These are phyloP conservation scores for Helianthus tuberosus DNA, from an alignment of 129 eudicot species.

Conservation along the genomic window DNA sequence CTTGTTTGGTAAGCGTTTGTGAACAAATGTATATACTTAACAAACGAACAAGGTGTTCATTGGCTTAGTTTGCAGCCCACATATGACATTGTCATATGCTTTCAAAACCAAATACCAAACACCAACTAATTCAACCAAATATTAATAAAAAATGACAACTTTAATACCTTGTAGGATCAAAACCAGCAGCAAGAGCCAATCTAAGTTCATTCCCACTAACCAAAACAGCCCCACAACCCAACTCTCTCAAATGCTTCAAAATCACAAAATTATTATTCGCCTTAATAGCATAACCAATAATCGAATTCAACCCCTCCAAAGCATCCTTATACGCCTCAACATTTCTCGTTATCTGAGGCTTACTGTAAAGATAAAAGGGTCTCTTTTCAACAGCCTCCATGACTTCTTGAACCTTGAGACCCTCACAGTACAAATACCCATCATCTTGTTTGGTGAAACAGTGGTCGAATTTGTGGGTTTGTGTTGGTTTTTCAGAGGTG, in stretches of 20 bases:
- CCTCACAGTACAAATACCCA: constrained; percentile 83
- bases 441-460: constrained; percentile 75
- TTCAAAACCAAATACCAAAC: too few species aligned
- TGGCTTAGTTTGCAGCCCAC: too few species aligned
- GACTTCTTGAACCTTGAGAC: constrained; percentile 69
- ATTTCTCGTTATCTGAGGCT: constrained; percentile 92
- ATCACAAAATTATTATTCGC: constrained; percentile 84
- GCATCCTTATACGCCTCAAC: constrained; percentile 89
- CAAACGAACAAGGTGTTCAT: too few species aligned
- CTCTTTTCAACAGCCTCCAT: constrained; percentile 70
- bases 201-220: constrained; percentile 96
- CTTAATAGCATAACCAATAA: constrained; percentile 86
- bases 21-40: too few species aligned
- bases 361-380: constrained; percentile 92
- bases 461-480: constrained; percentile 59
- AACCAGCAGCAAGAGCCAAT: constrained; percentile 78
- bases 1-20: too few species aligned
- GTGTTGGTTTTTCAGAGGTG: constrained; percentile 42
- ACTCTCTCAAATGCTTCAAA: constrained; percentile 76
- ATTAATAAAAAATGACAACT: background rate
- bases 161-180: constrained; percentile 77
- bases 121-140: too few species aligned
- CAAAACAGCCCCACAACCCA: constrained; percentile 92
- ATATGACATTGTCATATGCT: too few species aligned
- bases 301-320: constrained; percentile 75